phyloP scores from a whole-genome alignment of 306 rosid genomes.

The Ammopiptanthus mongolicus region DNA sequence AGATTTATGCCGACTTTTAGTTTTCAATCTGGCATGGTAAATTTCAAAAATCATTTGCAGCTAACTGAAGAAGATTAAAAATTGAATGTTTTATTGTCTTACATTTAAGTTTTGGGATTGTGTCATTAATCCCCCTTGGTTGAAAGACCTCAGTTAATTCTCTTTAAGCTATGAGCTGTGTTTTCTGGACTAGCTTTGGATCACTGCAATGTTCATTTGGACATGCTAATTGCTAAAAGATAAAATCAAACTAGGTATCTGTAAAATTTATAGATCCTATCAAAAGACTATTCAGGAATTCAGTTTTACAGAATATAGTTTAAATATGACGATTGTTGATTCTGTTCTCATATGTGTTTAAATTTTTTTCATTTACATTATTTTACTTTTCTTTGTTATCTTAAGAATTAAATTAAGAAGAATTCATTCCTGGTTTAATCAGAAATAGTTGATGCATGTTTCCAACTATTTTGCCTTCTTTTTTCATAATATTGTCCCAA shows the following conservation, averaged over 20 bases:
- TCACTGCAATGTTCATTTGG: neutral
- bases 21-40: neutral
- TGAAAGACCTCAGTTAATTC: neutral
- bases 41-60: neutral
- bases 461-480: neutral
- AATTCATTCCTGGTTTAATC: neutral
- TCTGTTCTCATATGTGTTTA: neutral
- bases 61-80: neutral
- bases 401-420: neutral
- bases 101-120: neutral
- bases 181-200: neutral
- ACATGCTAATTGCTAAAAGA: neutral
- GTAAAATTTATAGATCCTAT: neutral
- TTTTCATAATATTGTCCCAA: neutral
- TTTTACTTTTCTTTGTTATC: neutral
- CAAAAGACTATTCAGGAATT: neutral
- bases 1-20: neutral
- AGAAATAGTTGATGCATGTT: neutral
- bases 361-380: neutral
- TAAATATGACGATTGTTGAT: neutral
- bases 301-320: neutral
- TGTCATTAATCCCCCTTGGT: neutral
- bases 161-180: neutral
- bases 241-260: neutral
- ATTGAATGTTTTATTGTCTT: neutral